phyloP scores from a whole-genome alignment of 2,329 filamentous ascomycete genomes.

The Epichloe hybrida region DNA sequence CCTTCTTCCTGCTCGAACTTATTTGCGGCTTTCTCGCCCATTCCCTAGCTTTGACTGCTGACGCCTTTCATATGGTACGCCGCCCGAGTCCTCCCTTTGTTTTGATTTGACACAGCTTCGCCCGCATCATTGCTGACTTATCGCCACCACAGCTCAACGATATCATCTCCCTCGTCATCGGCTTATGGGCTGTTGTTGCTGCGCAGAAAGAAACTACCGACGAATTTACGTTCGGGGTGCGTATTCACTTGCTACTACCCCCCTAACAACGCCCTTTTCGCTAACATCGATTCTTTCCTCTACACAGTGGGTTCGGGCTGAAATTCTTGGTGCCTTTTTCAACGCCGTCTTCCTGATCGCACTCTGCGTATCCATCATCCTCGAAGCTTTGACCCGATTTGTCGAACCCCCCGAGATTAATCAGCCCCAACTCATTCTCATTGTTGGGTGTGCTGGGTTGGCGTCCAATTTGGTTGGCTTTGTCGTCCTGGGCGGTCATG shows the following conservation, averaged over 20 bases:
- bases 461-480: constrained; percentile 82
- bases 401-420: constrained; percentile 79
- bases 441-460: constrained; percentile 77
- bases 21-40: constrained; percentile 74
- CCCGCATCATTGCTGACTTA: not conserved
- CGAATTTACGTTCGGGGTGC: constrained; percentile 85
- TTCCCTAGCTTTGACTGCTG: constrained; percentile 85
- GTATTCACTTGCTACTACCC: constrained; percentile 18
- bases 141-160: constrained; percentile 61
- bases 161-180: constrained; percentile 85
- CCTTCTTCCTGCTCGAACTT: constrained; percentile 85
- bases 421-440: constrained; percentile 75
- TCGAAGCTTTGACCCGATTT: constrained; percentile 86
- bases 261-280: not conserved
- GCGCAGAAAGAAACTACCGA: constrained; percentile 76
- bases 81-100: not conserved
- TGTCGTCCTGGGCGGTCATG: constrained; percentile 84
- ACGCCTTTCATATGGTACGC: constrained; percentile 91
- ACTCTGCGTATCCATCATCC: constrained; percentile 87
- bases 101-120: not conserved
- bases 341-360: constrained; percentile 97
- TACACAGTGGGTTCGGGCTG: constrained; percentile 79
- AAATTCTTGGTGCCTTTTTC: constrained; percentile 90
- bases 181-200: constrained; percentile 87
- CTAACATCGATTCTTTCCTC: constrained; percentile 10